Percentiles rank a stretch among this genome's conserved stretches.
phyloP scores from a whole-genome alignment of 2,329 filamentous ascomycete species.

The Chaetomium sp. region DNA sequence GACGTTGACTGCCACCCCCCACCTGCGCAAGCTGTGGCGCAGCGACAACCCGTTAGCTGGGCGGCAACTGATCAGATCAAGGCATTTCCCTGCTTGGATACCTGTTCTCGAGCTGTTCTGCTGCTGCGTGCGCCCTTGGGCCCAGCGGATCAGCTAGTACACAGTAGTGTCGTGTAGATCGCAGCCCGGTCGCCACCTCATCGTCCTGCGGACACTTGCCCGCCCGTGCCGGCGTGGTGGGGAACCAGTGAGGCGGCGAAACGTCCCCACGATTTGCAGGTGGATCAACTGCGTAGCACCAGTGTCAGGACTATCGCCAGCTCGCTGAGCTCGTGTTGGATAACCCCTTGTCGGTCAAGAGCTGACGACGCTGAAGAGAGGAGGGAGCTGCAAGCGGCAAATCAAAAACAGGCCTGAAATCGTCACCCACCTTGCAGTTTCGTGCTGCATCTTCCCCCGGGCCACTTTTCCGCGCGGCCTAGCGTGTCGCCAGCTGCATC shows the following conservation, averaged over 20 bases:
- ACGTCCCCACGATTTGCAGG: slow-evolving; percentile 6
- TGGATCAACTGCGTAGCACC: slow-evolving; percentile 21
- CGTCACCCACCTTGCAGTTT: slow-evolving; percentile 10
- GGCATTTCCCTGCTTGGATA: neutral
- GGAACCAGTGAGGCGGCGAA: slow-evolving; percentile 4
- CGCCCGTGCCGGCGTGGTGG: neutral
- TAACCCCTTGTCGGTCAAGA: slow-evolving; percentile 12
- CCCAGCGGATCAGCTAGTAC: slow-evolving; percentile 1
- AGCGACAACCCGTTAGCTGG: slow-evolving; percentile 7
- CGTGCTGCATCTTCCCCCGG: slow-evolving; percentile 26
- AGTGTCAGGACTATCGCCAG: slow-evolving; percentile 2
- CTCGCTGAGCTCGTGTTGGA: slow-evolving; percentile 24
- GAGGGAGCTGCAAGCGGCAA: slow-evolving; percentile 23
- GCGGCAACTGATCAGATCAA: slow-evolving; percentile 1
- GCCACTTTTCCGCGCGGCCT: slow-evolving; percentile 27
- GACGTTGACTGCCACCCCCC: neutral
- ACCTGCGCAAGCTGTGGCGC: slow-evolving; percentile 20
- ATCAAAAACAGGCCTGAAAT: slow-evolving; percentile 18
- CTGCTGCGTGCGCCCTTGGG: neutral
- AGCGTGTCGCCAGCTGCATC: slow-evolving; percentile 24
- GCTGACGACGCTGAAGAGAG: slow-evolving; percentile 15
- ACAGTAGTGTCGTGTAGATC: slow-evolving; percentile 6
- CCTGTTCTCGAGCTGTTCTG: neutral
- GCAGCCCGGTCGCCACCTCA: slow-evolving; percentile 17
- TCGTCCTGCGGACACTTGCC: neutral